These are phyloP conservation scores for Pythium pyrilobum DNA, from an alignment of 352 stramenopile species.

Conservation along the genomic window DNA sequence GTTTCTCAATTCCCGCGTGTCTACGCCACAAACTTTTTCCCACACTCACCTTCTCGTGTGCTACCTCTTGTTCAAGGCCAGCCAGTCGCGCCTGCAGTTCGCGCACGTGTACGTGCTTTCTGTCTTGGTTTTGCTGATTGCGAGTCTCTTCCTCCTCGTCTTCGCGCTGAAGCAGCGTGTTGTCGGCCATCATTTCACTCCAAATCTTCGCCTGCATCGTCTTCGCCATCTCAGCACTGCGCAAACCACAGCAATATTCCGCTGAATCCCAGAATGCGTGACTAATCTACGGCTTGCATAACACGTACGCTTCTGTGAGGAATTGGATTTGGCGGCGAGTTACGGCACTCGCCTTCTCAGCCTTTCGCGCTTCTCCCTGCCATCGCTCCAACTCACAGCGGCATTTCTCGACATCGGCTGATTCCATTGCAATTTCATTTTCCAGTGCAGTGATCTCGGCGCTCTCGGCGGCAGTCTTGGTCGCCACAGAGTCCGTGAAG, in stretches of 20 bases:
- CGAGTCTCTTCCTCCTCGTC: background rate
- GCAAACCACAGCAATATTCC: background rate
- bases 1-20: background rate
- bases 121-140: background rate
- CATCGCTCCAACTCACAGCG: background rate
- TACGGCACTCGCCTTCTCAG: too few relatives aligned
- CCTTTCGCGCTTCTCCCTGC: background rate
- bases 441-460: background rate
- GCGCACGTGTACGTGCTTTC: background rate
- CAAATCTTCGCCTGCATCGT: background rate
- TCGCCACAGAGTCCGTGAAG: background rate
- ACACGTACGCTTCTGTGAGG: conserved; percentile 1
- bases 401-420: background rate
- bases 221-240: background rate
- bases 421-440: background rate
- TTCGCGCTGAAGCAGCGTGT: background rate
- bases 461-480: background rate
- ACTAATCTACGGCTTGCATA: background rate
- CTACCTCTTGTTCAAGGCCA: background rate
- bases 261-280: background rate
- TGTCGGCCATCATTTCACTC: conserved; percentile 8
- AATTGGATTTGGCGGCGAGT: background rate
- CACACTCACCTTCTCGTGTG: background rate
- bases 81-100: background rate
- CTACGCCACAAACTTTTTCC: background rate